Evolutionary conservation across 768 basidiomycete species (phyloP), one percentile per base, ranked within the genome.

Genomic region (Pholiota microspora): DNA sequence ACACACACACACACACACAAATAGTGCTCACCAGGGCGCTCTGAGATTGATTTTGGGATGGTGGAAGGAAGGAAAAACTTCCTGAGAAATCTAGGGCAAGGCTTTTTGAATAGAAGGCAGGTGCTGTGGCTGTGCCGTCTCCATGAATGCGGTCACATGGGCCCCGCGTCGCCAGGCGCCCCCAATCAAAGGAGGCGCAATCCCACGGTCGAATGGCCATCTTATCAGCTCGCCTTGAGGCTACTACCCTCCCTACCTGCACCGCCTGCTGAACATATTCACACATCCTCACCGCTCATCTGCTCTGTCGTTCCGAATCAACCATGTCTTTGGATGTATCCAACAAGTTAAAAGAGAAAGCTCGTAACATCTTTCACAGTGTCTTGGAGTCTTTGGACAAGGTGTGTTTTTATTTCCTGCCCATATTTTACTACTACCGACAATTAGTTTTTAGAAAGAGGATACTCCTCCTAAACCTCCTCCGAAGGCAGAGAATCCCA

Each of bases 281-380:
- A 31, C 29, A 31, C 29, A 31, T 31, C 25, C 29, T 48, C 46
- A 1, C 25, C n/a, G 12, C 16, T 49, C 10, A 29, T 18, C 31
- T 29, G 6, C 12, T 31, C 4, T 23, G 9, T 15, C 46, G 18
- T 4, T 15, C 24, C 23, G 21, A 23, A 7, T 13, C 29, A 9
- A 15, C 29, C 29, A 40, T 29, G 45, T 27, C 31, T 36, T 32
- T 23, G 27, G 24, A 44, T 24, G 36, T n/a, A n/a, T 18, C 36
- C 10, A 29, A n/a, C 5, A 47, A 27, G 28, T 27, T 51, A 31
- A 57, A 53, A 46, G 24, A 27, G 15, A 55, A 54, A 36, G 57
- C 62, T 13, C 55, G 45, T 21, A 51, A 56, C 40, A 57, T 68
- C 8, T 36, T 68, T 21, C 45, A 58, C 36, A 70, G 66, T 28